Base-by-base conservation (phyloP, 371 early-diverging fungal species). In the Mucor ambiguus region DNA sequence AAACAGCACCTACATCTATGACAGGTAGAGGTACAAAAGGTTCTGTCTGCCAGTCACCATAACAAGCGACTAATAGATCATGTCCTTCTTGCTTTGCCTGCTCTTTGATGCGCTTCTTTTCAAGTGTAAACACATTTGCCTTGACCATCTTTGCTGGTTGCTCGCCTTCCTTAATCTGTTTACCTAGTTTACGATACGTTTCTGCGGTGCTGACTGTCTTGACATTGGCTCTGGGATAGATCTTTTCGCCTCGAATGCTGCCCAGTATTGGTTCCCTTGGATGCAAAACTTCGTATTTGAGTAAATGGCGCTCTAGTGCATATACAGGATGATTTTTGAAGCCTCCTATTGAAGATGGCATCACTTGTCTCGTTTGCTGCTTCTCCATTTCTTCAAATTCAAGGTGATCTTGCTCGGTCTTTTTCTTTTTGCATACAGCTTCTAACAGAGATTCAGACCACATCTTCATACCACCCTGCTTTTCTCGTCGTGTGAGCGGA, bases 41-140 rank as follows among this genome's bases (percentile, higher is more conserved):
- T 20, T 85, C 85, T 0, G 96, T 96, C 76, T 97, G 96, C 95
- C 96, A 96, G 60, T 89, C 89, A 24, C 93, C 96, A 75, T 85
- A 97, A 46, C 94, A 82, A 14, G 78, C 75, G 0, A 78, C 72
- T 18, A 71, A 43, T 3, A 76, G 18, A 3, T 67, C 67, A 26
- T 79, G 67, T 0, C 77, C 82, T 16, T 82, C 80, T 24, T 76
- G 76, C 9, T 78, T 78, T 7, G 80, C 75, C 52, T 82, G 75
- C 58, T 86, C 86, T 52, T 79, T 72, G 2, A 73, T 56, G 14
- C 88, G 76, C 66, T 81, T 84, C 61, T 85, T 85, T 22, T 82
- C 81, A 5, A 87, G 63, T 0, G 91, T 90, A 18, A 85, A 76
- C 2, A 87, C 90, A n/a, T 86, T 79, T 0, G 90, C 79, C 58